A percentile compares a stretch with the other conserved stretches of the same genome.
Conservation (phyloP, 2,329 filamentous ascomycete species). For the Cordyceps tenuipes region DNA sequence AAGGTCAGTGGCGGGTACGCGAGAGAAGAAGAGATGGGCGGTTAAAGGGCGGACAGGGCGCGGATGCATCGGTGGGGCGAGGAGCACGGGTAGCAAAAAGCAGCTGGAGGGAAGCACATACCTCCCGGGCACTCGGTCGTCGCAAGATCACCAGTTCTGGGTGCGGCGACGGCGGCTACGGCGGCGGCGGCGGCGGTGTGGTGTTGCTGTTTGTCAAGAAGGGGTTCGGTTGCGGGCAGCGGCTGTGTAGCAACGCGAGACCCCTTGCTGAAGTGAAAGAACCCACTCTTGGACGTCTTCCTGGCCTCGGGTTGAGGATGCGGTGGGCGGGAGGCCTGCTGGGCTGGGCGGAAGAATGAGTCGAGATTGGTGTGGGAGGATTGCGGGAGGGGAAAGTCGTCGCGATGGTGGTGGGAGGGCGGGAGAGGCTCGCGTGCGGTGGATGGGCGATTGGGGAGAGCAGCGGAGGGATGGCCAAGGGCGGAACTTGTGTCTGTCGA, state of each 20-base stretch:
- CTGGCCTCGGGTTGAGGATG: slow-evolving; percentile 30
- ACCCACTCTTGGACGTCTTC: slow-evolving; percentile 39
- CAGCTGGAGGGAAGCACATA: slow-evolving; percentile 18
- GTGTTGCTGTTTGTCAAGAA: slow-evolving; percentile 15
- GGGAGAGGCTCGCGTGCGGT: slow-evolving; percentile 12
- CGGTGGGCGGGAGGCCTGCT: slow-evolving; percentile 15
- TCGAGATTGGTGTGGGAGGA: slow-evolving; percentile 9
- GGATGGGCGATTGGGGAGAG: slow-evolving; percentile 14
- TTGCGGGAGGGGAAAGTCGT: slow-evolving; percentile 7
- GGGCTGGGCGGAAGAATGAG: slow-evolving; percentile 17
- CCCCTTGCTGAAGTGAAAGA: slow-evolving; percentile 43
- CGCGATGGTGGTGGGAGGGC: slow-evolving; percentile 16
- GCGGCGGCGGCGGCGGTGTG: neutral
- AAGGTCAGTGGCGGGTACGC: neutral
- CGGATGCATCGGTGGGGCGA: neutral
- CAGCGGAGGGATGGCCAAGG: slow-evolving; percentile 37
- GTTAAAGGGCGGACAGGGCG: neutral
- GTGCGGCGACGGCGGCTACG: neutral
- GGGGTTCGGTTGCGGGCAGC: slow-evolving; percentile 9
- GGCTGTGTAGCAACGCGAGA: slow-evolving; percentile 32
- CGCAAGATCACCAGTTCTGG: neutral
- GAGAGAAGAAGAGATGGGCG: neutral
- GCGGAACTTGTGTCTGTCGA: slow-evolving; percentile 31
- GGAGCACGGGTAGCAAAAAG: neutral
- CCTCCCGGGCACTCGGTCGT: slow-evolving; percentile 20